Percentiles rank a stretch among this genome's conserved stretches.
These are phyloP conservation scores for Sporothrix schenckii DNA, from an alignment of 2,329 filamentous ascomycete species.

Conservation along the genomic window DNA sequence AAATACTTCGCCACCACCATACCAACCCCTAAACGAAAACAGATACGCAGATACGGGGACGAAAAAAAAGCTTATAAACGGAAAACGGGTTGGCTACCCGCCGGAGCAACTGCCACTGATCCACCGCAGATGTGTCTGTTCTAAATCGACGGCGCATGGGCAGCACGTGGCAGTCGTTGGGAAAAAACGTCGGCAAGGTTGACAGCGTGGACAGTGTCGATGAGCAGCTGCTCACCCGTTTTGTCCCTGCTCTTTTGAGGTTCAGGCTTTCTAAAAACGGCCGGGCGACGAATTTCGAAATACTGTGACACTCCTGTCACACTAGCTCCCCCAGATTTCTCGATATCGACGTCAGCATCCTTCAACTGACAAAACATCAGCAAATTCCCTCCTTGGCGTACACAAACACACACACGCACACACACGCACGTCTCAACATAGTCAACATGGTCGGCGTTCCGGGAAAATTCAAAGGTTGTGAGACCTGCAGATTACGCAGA, in stretches of 20 bases:
- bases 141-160: conserved; percentile 2
- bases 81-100: not conserved
- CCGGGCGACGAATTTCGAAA: not conserved
- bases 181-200: conserved; percentile 5
- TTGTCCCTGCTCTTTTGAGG: not conserved
- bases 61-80: not conserved
- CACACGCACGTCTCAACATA: not conserved
- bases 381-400: not conserved
- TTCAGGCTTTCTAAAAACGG: not conserved
- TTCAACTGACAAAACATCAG: not conserved
- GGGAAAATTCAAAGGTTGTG: conserved; percentile 66
- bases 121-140: conserved; percentile 21
- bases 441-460: conserved; percentile 61
- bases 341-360: not conserved
- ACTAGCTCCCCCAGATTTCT: not conserved
- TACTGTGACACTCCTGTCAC: not conserved
- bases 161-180: conserved; percentile 14
- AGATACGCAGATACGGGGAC: conserved; percentile 2
- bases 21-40: not conserved
- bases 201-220: not conserved
- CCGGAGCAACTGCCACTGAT: conserved; percentile 6
- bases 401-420: not conserved
- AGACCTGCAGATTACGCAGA: conserved; percentile 61
- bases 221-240: not conserved
- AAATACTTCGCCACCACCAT: conserved; percentile 5